phyloP scores from a whole-genome alignment of 1,139 yeast genomes.

The Saccharomyces hybrid region DNA sequence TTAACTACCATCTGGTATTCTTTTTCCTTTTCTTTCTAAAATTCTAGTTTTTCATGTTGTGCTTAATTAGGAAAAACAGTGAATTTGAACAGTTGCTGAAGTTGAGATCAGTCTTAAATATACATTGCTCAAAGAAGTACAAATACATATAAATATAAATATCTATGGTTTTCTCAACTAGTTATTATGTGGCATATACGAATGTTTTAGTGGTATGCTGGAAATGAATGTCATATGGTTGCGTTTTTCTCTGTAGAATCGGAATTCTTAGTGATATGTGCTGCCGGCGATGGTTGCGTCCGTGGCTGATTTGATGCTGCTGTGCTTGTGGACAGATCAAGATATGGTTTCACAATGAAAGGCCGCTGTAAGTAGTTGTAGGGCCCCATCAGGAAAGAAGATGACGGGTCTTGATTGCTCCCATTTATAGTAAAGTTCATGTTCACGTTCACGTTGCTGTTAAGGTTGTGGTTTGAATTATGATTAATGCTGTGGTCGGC shows the following conservation, averaged over 20 bases:
- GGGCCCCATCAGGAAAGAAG: not conserved
- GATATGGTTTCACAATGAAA: not conserved
- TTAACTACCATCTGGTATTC: not conserved
- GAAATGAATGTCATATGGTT: not conserved
- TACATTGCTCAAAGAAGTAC: not conserved
- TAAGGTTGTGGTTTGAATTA: not conserved
- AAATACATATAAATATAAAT: not conserved
- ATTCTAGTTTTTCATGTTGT: not conserved
- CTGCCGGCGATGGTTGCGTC: not conserved
- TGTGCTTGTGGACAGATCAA: not conserved
- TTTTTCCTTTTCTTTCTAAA: slow-evolving; percentile 4
- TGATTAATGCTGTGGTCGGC: not conserved
- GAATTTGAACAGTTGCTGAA: slow-evolving; percentile 1
- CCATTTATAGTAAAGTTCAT: not conserved
- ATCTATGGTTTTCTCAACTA: not conserved
- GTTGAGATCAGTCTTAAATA: not conserved
- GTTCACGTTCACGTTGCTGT: not conserved
- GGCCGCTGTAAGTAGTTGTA: not conserved
- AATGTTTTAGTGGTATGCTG: not conserved
- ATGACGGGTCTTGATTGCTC: not conserved
- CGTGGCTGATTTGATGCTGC: not conserved
- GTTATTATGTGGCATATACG: not conserved
- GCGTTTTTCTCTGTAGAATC: not conserved
- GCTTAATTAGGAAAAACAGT: not conserved
- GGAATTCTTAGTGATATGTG: not conserved